phyloP scores from a whole-genome alignment of 768 basidiomycete species.

The Panaeolus cyanescens region DNA sequence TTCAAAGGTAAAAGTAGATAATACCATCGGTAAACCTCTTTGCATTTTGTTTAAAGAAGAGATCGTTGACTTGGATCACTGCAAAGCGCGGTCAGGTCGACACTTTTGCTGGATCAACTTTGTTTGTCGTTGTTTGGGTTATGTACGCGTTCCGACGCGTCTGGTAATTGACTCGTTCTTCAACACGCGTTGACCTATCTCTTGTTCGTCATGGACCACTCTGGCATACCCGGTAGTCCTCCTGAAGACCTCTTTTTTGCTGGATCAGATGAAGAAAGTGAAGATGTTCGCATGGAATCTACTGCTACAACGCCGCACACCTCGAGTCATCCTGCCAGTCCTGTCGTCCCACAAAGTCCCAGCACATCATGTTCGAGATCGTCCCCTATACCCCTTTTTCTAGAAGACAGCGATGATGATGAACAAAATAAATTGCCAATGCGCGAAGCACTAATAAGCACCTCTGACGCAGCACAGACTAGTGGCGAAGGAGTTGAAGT shows the following conservation, averaged over 20 bases:
- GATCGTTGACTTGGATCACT: slow-evolving; percentile 19
- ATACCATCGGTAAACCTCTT: slow-evolving; percentile 78
- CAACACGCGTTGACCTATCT: slow-evolving; percentile 22
- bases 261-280: slow-evolving; percentile 53
- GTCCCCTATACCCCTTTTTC: slow-evolving; percentile 29
- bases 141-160: slow-evolving; percentile 34
- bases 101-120: slow-evolving; percentile 23
- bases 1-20: slow-evolving; percentile 6
- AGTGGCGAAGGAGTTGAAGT: slow-evolving; percentile 33
- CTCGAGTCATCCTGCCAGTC: slow-evolving; percentile 7
- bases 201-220: slow-evolving; percentile 24
- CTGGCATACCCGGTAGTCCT: slow-evolving; percentile 26
- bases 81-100: slow-evolving; percentile 14
- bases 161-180: slow-evolving; percentile 10
- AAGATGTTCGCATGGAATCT: slow-evolving; percentile 3
- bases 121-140: slow-evolving; percentile 41
- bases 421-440: slow-evolving; percentile 8
- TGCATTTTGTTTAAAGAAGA: slow-evolving; percentile 64
- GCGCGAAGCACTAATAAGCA: not conserved
- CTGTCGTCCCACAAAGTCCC: slow-evolving; percentile 20
- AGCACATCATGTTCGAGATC: slow-evolving; percentile 21
- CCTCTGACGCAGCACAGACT: slow-evolving; percentile 11
- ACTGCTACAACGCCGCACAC: not conserved
- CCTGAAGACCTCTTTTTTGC: slow-evolving; percentile 58
- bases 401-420: slow-evolving; percentile 38